Conservation (phyloP, 139 green algal genomes). For the Micromonas pusilla region DNA sequence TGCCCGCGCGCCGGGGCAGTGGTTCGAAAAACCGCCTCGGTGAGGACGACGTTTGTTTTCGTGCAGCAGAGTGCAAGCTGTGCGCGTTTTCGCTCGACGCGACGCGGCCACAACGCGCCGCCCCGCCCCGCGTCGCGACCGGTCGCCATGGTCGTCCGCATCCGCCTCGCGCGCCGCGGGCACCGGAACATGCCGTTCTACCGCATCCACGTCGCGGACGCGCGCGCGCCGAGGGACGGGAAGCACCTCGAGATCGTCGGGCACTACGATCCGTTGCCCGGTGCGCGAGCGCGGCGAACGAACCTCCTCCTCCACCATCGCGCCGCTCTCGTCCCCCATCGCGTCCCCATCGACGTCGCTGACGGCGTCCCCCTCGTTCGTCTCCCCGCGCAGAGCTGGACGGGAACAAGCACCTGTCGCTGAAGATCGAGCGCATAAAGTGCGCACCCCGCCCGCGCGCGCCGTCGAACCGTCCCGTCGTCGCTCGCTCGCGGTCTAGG, state of each 20-base stretch:
- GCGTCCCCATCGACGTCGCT: neutral
- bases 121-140: too few relatives aligned
- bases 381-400: conserved; percentile 60
- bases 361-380: neutral
- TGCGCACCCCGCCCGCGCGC: conserved; percentile 24
- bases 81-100: too few relatives aligned
- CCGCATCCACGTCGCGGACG: conserved; percentile 69
- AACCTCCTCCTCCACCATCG: neutral
- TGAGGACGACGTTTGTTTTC: too few relatives aligned
- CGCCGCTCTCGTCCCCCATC: neutral
- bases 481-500: too few relatives aligned
- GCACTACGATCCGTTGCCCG: conserved; percentile 71
- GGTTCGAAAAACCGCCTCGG: too few relatives aligned
- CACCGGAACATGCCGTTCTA: conserved; percentile 73
- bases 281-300: conserved; percentile 17
- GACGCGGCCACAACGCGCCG: neutral
- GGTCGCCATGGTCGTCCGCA: conserved; percentile 55
- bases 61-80: too few relatives aligned
- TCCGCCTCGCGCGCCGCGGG: conserved; percentile 72
- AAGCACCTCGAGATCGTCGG: conserved; percentile 71
- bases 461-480: too few relatives aligned
- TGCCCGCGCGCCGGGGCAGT: too few relatives aligned
- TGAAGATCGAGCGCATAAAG: conserved; percentile 73
- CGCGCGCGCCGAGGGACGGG: conserved; percentile 55
- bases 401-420: conserved; percentile 72